These are phyloP conservation scores for Striga hermonthica DNA, from an alignment of 305 asterid species.

Conservation along the genomic window DNA sequence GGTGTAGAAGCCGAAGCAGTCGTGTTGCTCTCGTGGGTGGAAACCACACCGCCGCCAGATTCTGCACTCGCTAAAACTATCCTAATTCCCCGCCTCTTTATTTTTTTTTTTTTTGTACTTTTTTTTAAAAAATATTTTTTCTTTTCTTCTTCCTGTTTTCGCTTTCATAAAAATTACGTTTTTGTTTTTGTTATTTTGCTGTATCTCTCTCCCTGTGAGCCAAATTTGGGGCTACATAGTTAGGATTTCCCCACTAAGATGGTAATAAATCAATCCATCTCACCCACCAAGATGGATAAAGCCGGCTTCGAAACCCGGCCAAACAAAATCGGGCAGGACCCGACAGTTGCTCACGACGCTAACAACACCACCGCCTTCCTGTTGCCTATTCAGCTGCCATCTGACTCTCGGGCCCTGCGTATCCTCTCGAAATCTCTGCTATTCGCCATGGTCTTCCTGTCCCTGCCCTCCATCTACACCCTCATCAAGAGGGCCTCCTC, in stretches of 20 bases:
- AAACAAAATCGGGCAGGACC: conserved; percentile 16
- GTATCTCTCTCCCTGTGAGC: conserved; percentile 31
- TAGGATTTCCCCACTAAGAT: conserved; percentile 13
- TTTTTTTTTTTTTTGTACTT: conserved; percentile 3
- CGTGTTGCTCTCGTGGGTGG: conserved; percentile 80
- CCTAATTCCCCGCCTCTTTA: conserved; percentile 16
- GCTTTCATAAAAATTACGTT: conserved; percentile 7
- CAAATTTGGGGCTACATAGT: neutral
- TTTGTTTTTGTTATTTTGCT: neutral
- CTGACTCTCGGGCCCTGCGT: conserved; percentile 48
- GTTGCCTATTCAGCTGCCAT: conserved; percentile 42
- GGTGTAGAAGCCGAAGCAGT: conserved; percentile 40
- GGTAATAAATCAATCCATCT: neutral
- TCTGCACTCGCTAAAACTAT: conserved; percentile 62
- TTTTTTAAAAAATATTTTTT: neutral
- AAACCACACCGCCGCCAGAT: conserved; percentile 84
- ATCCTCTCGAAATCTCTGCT: conserved; percentile 52
- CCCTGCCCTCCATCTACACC: conserved; percentile 40
- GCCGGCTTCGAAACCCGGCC: conserved; percentile 29
- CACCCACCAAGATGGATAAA: conserved; percentile 36
- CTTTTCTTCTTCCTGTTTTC: neutral
- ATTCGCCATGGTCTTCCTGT: conserved; percentile 48
- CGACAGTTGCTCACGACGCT: conserved; percentile 30
- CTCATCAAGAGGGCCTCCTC: conserved; percentile 33
- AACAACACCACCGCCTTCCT: conserved; percentile 39